Evolutionary conservation across 129 eudicot genomes (phyloP), one percentile per base, ranked within the genome.

Genomic region (Centella asiatica): DNA sequence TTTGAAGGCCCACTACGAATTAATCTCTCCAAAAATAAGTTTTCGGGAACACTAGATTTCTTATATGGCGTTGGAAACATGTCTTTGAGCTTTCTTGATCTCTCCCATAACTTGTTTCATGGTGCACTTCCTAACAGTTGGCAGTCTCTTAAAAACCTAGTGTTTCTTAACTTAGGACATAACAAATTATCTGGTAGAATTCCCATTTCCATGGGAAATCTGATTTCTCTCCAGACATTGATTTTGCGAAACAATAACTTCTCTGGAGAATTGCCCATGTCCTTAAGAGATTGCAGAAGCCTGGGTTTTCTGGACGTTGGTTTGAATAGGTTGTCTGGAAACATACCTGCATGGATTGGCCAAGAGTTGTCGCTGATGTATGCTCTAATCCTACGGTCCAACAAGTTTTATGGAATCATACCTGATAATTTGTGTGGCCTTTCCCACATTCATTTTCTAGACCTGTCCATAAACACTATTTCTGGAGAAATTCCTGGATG

Each of bases 331-430:
- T 64, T 76, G 22, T 68, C 63, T 15, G 77, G 86, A 26, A 9
- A 56, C 1, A 39, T 73, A 33, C 86, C 83, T 7, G 4, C 44
- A 37, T 81, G 86, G 86, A 62, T 81, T 0, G 85, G 82, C 31
- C 65, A 39, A 25, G n/a, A 50, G 6, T 17, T 73, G 5, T 18
- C 55, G 24, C 0, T 12, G 2, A 31, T 81, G 62, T 55, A 27
- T 39, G 54, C 36, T 70, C 70, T 81, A 12, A 71, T 44, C 19
- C 53, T 73, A 24, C 36, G 37, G 22, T 54, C 77, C 57, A 77
- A 81, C 42, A n/a, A 67, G 13, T 81, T 81, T 33, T 1, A 10
- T 5, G 78, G 78, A 57, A 58, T 67, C 55, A 74, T 73, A 28
- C 83, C 87, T 44, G 15, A 15, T 33, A 59, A 56, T 25, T 12